A percentile compares a stretch with the other conserved stretches of the same genome.
Evolutionary conservation across 169 alveolate genomes (phyloP).

Genomic region (Plasmodium reichenowi): DNA sequence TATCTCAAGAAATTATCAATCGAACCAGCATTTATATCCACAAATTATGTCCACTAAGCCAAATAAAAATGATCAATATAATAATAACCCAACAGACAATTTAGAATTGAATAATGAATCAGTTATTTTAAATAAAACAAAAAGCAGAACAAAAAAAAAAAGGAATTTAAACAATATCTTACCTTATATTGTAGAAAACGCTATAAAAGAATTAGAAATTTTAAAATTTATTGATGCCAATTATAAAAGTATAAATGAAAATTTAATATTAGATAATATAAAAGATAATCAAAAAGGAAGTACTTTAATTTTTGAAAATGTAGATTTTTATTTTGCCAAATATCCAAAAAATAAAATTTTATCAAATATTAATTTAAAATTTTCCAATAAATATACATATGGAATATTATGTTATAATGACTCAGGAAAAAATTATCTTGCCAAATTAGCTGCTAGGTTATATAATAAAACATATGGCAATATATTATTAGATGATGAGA

Average conservation of each 20-base stretch:
- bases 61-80: neutral
- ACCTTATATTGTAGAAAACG: slow-evolving; percentile 50
- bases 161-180: slow-evolving; percentile 21
- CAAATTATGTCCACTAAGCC: neutral
- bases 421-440: slow-evolving; percentile 35
- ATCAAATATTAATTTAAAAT: slow-evolving; percentile 57
- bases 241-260: slow-evolving; percentile 63
- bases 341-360: slow-evolving; percentile 71
- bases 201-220: slow-evolving; percentile 66
- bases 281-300: slow-evolving; percentile 63
- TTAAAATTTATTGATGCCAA: slow-evolving; percentile 61
- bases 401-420: slow-evolving; percentile 64
- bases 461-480: slow-evolving; percentile 53
- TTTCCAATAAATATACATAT: slow-evolving; percentile 37
- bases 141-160: slow-evolving; percentile 32
- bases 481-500: slow-evolving; percentile 55
- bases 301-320: slow-evolving; percentile 54
- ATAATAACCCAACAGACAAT: neutral
- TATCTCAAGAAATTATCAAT: neutral
- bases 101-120: neutral
- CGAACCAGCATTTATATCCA: neutral
- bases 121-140: slow-evolving; percentile 13
- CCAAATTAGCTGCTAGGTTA: slow-evolving; percentile 46
- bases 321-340: slow-evolving; percentile 64
- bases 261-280: slow-evolving; percentile 55